Evolutionary conservation across 495 filamentous ascomycete species (phyloP), one percentile per base, ranked within the genome.

Genomic region (Baudoinia panamericana): DNA sequence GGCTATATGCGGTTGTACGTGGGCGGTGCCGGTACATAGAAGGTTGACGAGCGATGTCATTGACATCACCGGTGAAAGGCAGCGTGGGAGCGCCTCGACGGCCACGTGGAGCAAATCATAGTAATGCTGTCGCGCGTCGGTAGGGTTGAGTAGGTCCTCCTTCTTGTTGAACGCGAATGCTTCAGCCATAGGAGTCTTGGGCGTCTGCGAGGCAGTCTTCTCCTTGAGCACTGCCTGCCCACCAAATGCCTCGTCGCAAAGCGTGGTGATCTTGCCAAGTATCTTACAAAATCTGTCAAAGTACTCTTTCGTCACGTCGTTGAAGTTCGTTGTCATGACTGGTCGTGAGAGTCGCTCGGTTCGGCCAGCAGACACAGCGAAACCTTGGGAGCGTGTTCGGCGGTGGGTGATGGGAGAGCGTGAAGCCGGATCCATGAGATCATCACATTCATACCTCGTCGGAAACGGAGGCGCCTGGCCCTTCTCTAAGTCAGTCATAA

Each of bases 81-180:
- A 96, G 5, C 88, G 81, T 31, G 90, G 90, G 23, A 99, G 64
- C 8, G 90, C 86, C 58, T 96, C 86, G 2, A 99, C 84, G 8
- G 92, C 92, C 39, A 95, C 86, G 58, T 94, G 85, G 5, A 99
- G 67, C 24, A 99, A 67, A 47, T 96, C 90, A 55, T 95, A 96
- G 53, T 92, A 96, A 2, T 85, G 84, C 56, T 94, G 86, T 51
- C 84, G 87, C 41, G 90, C 82, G 48, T 96, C 92, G 5, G 76
- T 60, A 4, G 78, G 66, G 33, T 60, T 79, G 22, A 68, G 58
- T 46, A 87, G 75, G 40, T 93, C 85, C 48, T 95, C 90, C 31
- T 80, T 72, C 34, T 82, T 71, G 12, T 65, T 67, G 48, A 99
- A 99, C 37, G 80, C 86, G 57, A 96, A 99, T 0, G 87, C 85